Evolutionary conservation across 352 stramenopile species (phyloP).

Genomic region (Phytophthora nicotianae): DNA sequence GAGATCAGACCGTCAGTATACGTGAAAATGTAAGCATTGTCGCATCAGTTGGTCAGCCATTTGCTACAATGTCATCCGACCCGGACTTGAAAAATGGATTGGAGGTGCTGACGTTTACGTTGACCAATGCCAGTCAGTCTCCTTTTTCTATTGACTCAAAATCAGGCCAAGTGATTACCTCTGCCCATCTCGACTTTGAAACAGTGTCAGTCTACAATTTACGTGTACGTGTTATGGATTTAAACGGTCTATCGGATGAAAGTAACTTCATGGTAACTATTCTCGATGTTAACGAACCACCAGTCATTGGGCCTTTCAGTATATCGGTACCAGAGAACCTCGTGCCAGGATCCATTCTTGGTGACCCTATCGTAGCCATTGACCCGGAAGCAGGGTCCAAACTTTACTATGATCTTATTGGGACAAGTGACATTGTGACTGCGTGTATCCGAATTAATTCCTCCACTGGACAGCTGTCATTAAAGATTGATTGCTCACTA

Average conservation of each 20-base stretch:
- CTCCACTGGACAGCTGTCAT: slow-evolving; percentile 20
- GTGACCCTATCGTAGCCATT: slow-evolving; percentile 18
- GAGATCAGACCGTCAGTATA: slow-evolving; percentile 15
- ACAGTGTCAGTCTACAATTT: slow-evolving; percentile 13
- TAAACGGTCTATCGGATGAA: slow-evolving; percentile 13
- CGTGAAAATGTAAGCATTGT: slow-evolving; percentile 24
- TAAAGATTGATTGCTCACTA: slow-evolving; percentile 20
- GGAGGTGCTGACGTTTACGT: slow-evolving; percentile 20
- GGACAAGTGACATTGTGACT: slow-evolving; percentile 8
- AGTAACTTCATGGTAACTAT: slow-evolving; percentile 17
- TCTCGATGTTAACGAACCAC: slow-evolving; percentile 34
- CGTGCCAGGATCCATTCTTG: slow-evolving; percentile 19
- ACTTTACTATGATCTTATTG: slow-evolving; percentile 20
- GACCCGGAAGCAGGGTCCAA: slow-evolving; percentile 18
- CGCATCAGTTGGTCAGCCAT: slow-evolving; percentile 14
- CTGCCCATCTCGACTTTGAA: slow-evolving; percentile 22
- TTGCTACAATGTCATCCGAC: slow-evolving; percentile 11
- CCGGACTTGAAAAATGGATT: slow-evolving; percentile 25
- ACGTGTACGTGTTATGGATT: slow-evolving; percentile 22
- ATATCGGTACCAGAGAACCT: slow-evolving; percentile 25
- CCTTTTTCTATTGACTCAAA: slow-evolving; percentile 22
- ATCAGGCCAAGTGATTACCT: slow-evolving; percentile 22
- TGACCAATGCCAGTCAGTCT: neutral
- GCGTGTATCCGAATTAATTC: slow-evolving; percentile 22
- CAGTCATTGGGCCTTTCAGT: slow-evolving; percentile 18